Evolutionary conservation across 2,329 filamentous ascomycete species (phyloP), one percentile per base, ranked within the genome.

Genomic region (Beauveria asiatica): DNA sequence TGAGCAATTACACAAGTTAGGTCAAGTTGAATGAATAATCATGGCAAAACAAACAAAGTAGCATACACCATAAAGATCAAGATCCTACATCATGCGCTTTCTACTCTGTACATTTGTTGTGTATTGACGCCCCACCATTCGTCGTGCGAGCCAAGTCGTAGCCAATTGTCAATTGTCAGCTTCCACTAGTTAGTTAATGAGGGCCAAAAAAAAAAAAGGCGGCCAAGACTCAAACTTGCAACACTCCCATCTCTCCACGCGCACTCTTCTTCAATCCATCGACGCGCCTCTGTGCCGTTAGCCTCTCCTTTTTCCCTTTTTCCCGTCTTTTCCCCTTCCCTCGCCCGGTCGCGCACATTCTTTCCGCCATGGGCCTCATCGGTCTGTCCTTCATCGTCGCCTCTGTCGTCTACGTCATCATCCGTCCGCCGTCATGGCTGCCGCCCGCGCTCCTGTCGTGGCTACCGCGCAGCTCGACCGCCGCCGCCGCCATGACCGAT

Each of bases 381-480:
- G 84, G 82, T 64, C 72, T 86, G 64, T 84, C 84, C n/a, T 75
- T 88, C 64, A 76, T 87, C 66, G 70, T 87, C 64, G 84, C 80
- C 48, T 84, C 84, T 0, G 73, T 86, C 59, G 77, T 86, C 50
- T 82, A 80, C 67, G 71, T 86, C 64, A 73, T 80, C 66, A 75
- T 86, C 62, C 78, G 78, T 45, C 80, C 80, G 60, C 80, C 79
- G 54, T 72, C 76, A 50, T 79, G 82, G 72, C 70, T 83, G 58
- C 64, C 68, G 37, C 57, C 48, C 19, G 33, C 42, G 30, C 62
- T 66, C 39, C 68, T 59, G 21, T n/a, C 41, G 5, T 59, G 49
- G 49, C 57, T 59, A 13, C 33, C 33, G 42, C 57, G 57, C 50
- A 45, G 44, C 13, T 11, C 44, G 21, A 23, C 42, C 8, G 16